Percentiles rank a stretch among this genome's conserved stretches.
phyloP scores from a whole-genome alignment of 139 green algal species.

The Tetradesmus obliquus region DNA sequence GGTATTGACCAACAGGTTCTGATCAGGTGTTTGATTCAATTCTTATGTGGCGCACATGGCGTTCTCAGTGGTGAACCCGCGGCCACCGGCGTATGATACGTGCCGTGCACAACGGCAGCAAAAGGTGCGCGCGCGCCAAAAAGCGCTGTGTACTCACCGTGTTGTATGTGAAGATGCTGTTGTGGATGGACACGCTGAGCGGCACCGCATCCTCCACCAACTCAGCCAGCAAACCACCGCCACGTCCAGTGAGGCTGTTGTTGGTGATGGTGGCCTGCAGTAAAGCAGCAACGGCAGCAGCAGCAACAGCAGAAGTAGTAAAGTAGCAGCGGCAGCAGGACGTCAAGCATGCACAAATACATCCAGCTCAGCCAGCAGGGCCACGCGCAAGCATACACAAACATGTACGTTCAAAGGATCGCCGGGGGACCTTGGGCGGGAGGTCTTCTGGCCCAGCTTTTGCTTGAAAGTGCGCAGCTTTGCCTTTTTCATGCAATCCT shows the following conservation, averaged over 20 bases:
- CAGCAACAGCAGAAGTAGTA: not conserved
- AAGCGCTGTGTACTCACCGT: not conserved
- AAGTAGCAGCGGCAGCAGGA: not conserved
- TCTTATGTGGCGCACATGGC: too few species aligned
- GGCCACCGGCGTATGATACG: too few species aligned
- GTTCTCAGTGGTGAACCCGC: too few species aligned
- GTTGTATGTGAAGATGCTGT: conserved; percentile 37
- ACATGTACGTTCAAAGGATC: not conserved
- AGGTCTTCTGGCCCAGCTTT: too few species aligned
- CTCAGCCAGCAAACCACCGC: conserved; percentile 23
- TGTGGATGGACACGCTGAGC: not conserved
- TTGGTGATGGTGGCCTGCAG: not conserved
- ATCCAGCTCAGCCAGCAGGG: not conserved
- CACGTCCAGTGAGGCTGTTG: not conserved
- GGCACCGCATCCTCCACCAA: conserved; percentile 5
- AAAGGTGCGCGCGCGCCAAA: not conserved
- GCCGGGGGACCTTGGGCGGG: too few species aligned
- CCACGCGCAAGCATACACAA: not conserved
- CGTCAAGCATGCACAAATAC: not conserved
- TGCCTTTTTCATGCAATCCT: too few species aligned
- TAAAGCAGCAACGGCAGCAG: not conserved
- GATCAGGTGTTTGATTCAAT: too few species aligned
- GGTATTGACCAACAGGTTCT: too few species aligned
- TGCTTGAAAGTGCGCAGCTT: too few species aligned
- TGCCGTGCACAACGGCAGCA: not conserved